Evolutionary conservation across 2,329 filamentous ascomycete genomes (phyloP).

Genomic region (Stachybotrys echinatus): DNA sequence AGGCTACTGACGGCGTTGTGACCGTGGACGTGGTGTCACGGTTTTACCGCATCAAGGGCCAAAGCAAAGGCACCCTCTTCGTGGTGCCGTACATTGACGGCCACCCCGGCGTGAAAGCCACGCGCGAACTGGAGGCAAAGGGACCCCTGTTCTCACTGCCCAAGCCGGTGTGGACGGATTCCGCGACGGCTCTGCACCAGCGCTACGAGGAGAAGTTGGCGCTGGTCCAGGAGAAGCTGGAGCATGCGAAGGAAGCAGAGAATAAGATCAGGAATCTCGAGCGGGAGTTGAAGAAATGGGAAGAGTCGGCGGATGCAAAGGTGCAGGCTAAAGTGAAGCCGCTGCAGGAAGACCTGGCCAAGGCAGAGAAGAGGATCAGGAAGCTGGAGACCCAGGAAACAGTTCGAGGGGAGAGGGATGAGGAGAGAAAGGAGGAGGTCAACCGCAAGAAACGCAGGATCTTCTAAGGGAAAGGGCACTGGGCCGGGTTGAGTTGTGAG

Average conservation of each 20-base stretch:
- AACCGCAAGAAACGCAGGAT: not conserved
- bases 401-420: not conserved
- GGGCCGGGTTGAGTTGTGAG: no score
- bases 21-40: conserved; percentile 44
- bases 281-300: conserved; percentile 11
- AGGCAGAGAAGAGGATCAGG: not conserved
- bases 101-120: conserved; percentile 39
- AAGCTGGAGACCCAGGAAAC: conserved; percentile 1
- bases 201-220: conserved; percentile 16
- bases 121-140: conserved; percentile 36
- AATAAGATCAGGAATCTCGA: conserved; percentile 10
- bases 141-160: conserved; percentile 32
- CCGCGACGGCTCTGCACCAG: conserved; percentile 24
- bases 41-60: conserved; percentile 45
- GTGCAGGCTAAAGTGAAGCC: conserved; percentile 10
- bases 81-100: conserved; percentile 43
- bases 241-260: conserved; percentile 11
- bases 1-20: conserved; percentile 38
- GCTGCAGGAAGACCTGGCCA: conserved; percentile 9
- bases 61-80: conserved; percentile 40
- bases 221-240: conserved; percentile 12
- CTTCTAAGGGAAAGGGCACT: not conserved
- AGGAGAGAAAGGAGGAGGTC: not conserved
- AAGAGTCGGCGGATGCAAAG: conserved; percentile 3
- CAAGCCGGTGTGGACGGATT: conserved; percentile 21